These are phyloP conservation scores for Leccinum cinnamomeum DNA, from an alignment of 1,284 basidiomycete species.

Conservation along the genomic window DNA sequence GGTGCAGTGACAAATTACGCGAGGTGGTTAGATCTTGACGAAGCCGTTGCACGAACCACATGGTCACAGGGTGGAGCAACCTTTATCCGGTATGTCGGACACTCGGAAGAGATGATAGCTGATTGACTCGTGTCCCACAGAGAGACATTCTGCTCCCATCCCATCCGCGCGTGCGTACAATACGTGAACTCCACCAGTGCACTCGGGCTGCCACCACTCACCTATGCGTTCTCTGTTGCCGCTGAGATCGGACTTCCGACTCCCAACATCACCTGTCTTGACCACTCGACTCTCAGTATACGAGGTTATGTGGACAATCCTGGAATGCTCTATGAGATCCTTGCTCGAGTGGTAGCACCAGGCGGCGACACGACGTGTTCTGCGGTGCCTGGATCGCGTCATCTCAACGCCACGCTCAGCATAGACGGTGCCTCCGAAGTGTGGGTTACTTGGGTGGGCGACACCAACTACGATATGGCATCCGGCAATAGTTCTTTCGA, in stretches of 20 bases:
- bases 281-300: constrained; percentile 54
- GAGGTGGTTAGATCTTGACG: constrained; percentile 70
- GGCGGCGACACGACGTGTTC: constrained; percentile 37
- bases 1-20: constrained; percentile 49
- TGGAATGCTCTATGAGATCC: constrained; percentile 70
- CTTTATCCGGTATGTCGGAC: constrained; percentile 46
- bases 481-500: constrained; percentile 54
- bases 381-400: constrained; percentile 27
- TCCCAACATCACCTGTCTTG: constrained; percentile 62
- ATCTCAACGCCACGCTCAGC: constrained; percentile 56
- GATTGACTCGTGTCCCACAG: constrained; percentile 35
- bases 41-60: constrained; percentile 52
- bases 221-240: constrained; percentile 53
- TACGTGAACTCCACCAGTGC: constrained; percentile 42
- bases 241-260: constrained; percentile 50
- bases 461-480: constrained; percentile 63
- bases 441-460: constrained; percentile 69
- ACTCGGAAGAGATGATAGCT: neutral
- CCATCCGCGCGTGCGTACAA: constrained; percentile 58
- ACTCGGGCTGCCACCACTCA: constrained; percentile 38
- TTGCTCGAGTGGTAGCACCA: constrained; percentile 47
- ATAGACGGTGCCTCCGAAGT: constrained; percentile 46
- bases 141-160: constrained; percentile 69
- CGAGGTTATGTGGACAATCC: constrained; percentile 51
- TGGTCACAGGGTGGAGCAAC: constrained; percentile 54